Evolutionary conservation across 2,329 filamentous ascomycete genomes (phyloP).

Genomic region (Aspergillus japonicus): DNA sequence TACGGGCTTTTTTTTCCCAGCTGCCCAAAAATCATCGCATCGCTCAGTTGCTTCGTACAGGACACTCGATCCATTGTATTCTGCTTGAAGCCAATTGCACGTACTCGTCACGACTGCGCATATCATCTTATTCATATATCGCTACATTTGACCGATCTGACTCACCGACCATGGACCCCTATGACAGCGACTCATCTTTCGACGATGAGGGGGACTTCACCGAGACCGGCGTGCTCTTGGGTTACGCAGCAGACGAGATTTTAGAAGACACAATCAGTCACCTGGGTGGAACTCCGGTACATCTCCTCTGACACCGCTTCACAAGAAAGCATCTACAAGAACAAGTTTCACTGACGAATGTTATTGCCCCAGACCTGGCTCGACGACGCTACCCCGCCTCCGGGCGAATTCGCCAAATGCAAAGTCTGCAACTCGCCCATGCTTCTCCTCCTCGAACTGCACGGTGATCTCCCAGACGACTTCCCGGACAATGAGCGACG

Average conservation of each 20-base stretch:
- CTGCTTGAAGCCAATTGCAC: background rate
- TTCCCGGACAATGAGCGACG: conserved; percentile 86
- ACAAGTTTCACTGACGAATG: conserved; percentile 15
- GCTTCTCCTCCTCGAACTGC: conserved; percentile 82
- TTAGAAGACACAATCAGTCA: conserved; percentile 83
- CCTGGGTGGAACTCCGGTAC: conserved; percentile 81
- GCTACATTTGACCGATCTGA: conserved; percentile 2
- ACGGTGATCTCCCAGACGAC: conserved; percentile 81
- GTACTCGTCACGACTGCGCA: background rate
- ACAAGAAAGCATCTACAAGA: background rate
- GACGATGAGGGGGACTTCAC: conserved; percentile 59
- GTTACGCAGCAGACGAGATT: conserved; percentile 78
- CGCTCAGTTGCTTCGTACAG: background rate
- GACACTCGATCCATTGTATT: background rate
- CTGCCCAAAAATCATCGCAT: background rate
- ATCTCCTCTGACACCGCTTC: conserved; percentile 31
- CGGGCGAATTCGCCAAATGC: conserved; percentile 76
- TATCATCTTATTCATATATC: background rate
- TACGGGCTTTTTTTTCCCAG: conserved; percentile 16
- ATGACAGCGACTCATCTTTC: conserved; percentile 81
- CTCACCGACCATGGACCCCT: conserved; percentile 62
- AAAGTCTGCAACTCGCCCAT: conserved; percentile 82
- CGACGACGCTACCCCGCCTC: conserved; percentile 67
- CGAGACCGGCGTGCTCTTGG: conserved; percentile 79
- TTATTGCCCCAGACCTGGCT: conserved; percentile 73